phyloP scores from a whole-genome alignment of 176 grass and related monocot species.

The Leersia perrieri region DNA sequence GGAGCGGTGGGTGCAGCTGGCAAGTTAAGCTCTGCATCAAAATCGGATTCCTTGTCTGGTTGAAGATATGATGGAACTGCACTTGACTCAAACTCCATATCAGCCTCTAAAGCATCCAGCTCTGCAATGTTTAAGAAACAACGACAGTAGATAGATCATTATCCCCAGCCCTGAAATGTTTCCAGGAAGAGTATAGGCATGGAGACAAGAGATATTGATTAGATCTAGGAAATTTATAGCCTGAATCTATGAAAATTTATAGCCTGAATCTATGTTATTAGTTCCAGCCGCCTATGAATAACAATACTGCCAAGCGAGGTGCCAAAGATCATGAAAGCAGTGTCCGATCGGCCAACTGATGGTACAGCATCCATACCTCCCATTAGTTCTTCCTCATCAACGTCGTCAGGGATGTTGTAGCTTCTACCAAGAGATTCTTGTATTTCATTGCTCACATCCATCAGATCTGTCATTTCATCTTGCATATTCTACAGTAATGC shows the following conservation, averaged over 20 bases:
- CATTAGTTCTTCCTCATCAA: constrained; percentile 93
- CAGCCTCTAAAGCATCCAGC: constrained; percentile 87
- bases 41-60: constrained; percentile 69
- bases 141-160: background rate
- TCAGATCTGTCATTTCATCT: constrained; percentile 97
- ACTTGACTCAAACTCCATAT: constrained; percentile 77
- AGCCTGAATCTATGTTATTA: background rate
- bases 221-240: background rate
- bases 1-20: constrained; percentile 65
- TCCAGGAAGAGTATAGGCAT: background rate
- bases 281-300: background rate
- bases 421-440: constrained; percentile 92
- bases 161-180: background rate
- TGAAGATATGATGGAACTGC: constrained; percentile 91
- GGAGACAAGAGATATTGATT: background rate
- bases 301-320: background rate
- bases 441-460: constrained; percentile 90
- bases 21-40: constrained; percentile 66
- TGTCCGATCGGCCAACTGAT: background rate
- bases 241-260: background rate
- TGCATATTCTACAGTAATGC: constrained; percentile 72
- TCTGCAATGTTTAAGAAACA: constrained; percentile 46
- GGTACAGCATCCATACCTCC: constrained; percentile 61
- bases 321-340: background rate
- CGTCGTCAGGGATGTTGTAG: constrained; percentile 93